Conservation (phyloP, 345 rosid genomes). For the Sonneratia alba region DNA sequence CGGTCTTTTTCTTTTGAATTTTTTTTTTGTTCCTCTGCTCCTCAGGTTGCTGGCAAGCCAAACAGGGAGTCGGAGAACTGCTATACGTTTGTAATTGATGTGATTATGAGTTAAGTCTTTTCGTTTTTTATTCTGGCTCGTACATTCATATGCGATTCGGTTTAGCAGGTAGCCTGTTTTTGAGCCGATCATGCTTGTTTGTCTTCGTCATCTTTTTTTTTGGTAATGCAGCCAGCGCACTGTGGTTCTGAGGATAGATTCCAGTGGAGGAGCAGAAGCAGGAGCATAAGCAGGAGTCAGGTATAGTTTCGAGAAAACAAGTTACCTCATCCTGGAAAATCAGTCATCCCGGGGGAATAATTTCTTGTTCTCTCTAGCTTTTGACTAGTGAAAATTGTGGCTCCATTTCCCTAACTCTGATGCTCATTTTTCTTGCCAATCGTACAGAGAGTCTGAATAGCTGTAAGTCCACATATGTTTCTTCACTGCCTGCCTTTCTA, state of each 20-base stretch:
- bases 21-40: neutral
- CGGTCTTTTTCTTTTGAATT: neutral
- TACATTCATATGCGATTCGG: neutral
- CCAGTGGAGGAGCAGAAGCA: neutral
- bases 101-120: neutral
- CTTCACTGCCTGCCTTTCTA: neutral
- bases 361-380: neutral
- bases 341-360: neutral
- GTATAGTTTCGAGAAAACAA: neutral
- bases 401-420: neutral
- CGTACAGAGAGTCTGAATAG: neutral
- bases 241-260: neutral
- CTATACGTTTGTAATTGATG: neutral
- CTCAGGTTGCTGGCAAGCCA: slow-evolving; percentile 2
- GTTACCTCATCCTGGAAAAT: neutral
- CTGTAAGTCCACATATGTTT: neutral
- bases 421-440: neutral
- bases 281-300: neutral
- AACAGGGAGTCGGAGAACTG: neutral
- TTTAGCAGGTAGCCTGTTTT: neutral
- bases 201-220: neutral
- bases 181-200: neutral
- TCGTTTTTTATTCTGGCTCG: neutral
- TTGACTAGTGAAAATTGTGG: neutral
- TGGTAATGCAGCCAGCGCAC: neutral